Evolutionary conservation across 2,329 filamentous ascomycete species (phyloP), one percentile per base, ranked within the genome.

Genomic region (Teratosphaeria viscida): DNA sequence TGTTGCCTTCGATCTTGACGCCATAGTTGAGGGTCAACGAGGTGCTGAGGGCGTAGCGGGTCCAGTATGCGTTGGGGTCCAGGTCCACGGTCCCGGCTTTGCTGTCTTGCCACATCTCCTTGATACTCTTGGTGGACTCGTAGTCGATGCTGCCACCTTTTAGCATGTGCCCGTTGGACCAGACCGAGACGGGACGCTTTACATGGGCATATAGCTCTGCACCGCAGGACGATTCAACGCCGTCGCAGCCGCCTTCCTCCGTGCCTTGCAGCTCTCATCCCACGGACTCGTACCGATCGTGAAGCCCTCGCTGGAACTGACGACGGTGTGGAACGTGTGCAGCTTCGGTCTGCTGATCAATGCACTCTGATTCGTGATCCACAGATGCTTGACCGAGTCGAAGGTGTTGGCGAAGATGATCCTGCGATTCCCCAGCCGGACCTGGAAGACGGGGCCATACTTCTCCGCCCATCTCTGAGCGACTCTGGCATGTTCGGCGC

Each of bases 241-340:
- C 0, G 88, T 90, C 3, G 87, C 88, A 1, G 88, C 89, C 0
- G 87, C 88, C 76, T 90, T 92, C 63, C 89, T 83, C 10, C 88
- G 82, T 27, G 80, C 78, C 72, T 92, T 92, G 75, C 87, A 90
- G 2, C 85, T 89, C 56, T 90, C 88, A 62, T 92, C 88, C 86
- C 89, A 94, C 0, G 89, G 89, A 0, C 88, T 91, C 0, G 89
- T 90, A 1, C 89, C 89, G 62, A 94, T 90, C 0, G 89, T 92
- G 73, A 90, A 88, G 5, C 88, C 88, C 65, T 90, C 86, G 0
- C 86, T 89, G 37, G 80, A 84, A 1, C 88, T 90, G 2, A 91
- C 86, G 3, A 92, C 86, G 5, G 82, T 88, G 73, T 92, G 89
- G 72, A 92, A 92, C 0, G 89, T 92, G 72, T 92, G 88, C 55